Base-by-base conservation (phyloP, 2,329 filamentous ascomycete genomes). In the Trichoderma koningii region DNA sequence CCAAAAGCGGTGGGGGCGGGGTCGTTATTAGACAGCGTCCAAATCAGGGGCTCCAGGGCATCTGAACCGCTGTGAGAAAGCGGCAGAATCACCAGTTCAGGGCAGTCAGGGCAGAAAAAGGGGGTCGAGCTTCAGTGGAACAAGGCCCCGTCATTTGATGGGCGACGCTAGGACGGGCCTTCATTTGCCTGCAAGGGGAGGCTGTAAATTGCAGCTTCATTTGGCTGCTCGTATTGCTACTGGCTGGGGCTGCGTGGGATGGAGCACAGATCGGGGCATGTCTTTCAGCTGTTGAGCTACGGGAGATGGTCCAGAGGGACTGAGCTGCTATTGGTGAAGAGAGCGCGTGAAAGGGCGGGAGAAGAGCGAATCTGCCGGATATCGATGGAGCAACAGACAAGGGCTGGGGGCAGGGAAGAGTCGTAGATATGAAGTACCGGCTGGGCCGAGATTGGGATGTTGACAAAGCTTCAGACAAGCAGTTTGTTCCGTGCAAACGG, bases 1-100 rank as follows among this genome's bases (percentile, higher is more conserved):
- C 41, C 30, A 14, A 38, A 63, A 64, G 45, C 66, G 66, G 67
- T 66, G 67, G 67, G 66, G 67, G 67, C 63, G 67, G 67, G 67
- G 63, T 47, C 62, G 15, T 34, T 38, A 42, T 34, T 26, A 17
- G 7, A 4, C 26, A 26, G 44, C 21, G 28, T 12, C 55, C 38
- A 30, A 44, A 60, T 51, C 30, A 21, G 42, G 56, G 50, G 56
- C 45, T 30, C 45, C 42, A 38, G n/a, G 34, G 30, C 19, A 10
- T 38, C 10, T 38, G 10, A 38, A 5, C 10, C 34, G 34, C 34
- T 38, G 34, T 38, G 12, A 38, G 12, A 9, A 14, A 14, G 34
- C 34, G 34, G 34, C 34, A 38, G 34, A 38, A 38, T 38, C 34
- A 38, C 34, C 34, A 10, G 34, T 9, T 5, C 34, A 38, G 34